A percentile compares a stretch with the other conserved stretches of the same genome.
These are phyloP conservation scores for barley (Hordeum vulgare) DNA, from an alignment of 176 grass and related monocot species.

Conservation along the genomic window MorexV3_pseudomolecules_assembly NC_058522.1:576645585-576646084, in stretches of 20 bases:
- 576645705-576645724: constrained; percentile 81
- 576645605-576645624: not conserved
- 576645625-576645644: not conserved
- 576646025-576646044: constrained; percentile 66
- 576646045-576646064: not conserved
- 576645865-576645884: not conserved
- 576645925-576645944: not conserved
- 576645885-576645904: too few relatives aligned
- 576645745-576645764: constrained; percentile 92
- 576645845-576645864: constrained; percentile 31
- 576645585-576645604: too few relatives aligned
- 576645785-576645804: constrained; percentile 74
- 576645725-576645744: constrained; percentile 96
- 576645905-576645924: not conserved
- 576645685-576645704: constrained; percentile 91
- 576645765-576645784: constrained; percentile 89
- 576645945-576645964: not conserved
- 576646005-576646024: constrained; percentile 86
- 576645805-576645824: constrained; percentile 61
- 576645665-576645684: constrained; percentile 92
- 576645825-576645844: constrained; percentile 75
- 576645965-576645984: constrained; percentile 90
- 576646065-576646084: not conserved
- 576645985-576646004: constrained; percentile 83
- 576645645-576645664: constrained; percentile 36